Evolutionary conservation across 208 protist species (phyloP), one percentile per base, ranked within the genome.

Genomic region (Acanthamoeba healyi): DNA sequence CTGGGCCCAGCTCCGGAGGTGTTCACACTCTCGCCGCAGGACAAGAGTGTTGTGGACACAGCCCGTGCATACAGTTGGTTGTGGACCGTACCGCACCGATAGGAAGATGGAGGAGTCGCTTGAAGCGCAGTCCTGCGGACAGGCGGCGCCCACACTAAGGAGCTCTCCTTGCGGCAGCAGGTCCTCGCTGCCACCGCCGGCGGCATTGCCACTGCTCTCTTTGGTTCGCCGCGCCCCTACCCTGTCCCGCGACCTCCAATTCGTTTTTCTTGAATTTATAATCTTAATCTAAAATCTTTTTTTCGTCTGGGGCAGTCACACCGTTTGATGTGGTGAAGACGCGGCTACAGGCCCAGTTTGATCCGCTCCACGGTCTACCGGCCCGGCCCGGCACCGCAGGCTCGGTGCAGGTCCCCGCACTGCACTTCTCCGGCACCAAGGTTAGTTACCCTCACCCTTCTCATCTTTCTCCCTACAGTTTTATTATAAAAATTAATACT

Each of bases 301-400:
- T 86, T 58, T 46, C 10, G 0, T 0, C 70, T 19, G 19, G 6
- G 12, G 29, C 70, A 32, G 81, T 95, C 0, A 96, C 94, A 36
- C 94, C 95, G 54, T 77, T 96, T 0, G 95, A 96, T 82, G 94
- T 96, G 2, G 94, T 96, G 4, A 96, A 96, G 56, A 95, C 94
- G 26, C 84, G 95, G 86, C 65, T 95, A 36, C 95, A 96, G 44
- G 91, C 94, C 9, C 87, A 94, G 22, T 58, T 36, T 32, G 70
- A 70, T 36, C 61, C 84, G 26, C 19, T 54, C 24, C 51, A 22
- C 67, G 6, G 19, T n/a, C 70, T 14, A n/a, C 5, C 9, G 74
- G 63, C 72, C 42, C 72, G 58, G 10, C 32, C 70, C 15, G 34
- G 6, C 51, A 70, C 67, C 14, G 26, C 67, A 22, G 67, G 17